Conservation (phyloP, 192 early-diverging fungal species). For the Umbelopsis vinacea region DNA sequence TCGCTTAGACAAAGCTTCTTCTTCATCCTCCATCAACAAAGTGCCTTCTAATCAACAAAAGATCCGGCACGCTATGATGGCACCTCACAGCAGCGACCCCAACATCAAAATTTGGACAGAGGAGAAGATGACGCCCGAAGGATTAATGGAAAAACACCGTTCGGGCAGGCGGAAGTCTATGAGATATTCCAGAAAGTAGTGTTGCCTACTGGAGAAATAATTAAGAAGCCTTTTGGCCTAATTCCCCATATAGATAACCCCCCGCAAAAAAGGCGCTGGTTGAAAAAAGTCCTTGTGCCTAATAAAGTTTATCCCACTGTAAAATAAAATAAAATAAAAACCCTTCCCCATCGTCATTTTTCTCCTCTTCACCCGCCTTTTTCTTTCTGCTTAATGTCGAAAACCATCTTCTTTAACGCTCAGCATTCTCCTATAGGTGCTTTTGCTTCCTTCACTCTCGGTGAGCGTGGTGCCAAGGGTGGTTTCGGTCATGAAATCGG, state of each 20-base stretch:
- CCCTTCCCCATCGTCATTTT: too few species aligned
- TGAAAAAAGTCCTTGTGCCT: neutral
- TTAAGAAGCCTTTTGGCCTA: neutral
- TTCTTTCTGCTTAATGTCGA: neutral
- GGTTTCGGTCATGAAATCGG: conserved; percentile 27
- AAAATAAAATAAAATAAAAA: too few species aligned
- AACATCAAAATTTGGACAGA: conserved; percentile 16
- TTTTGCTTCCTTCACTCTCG: conserved; percentile 29
- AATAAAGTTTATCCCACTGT: neutral
- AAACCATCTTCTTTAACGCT: conserved; percentile 30
- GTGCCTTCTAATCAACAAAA: neutral
- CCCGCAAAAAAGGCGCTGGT: neutral
- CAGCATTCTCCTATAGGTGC: conserved; percentile 34
- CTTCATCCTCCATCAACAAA: neutral
- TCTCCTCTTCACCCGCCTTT: neutral
- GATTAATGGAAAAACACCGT: conserved; percentile 3
- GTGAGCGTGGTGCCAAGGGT: conserved; percentile 21
- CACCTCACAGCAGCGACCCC: neutral
- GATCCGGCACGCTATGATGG: conserved; percentile 17
- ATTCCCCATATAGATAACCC: conserved; percentile 12
- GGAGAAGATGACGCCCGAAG: conserved; percentile 16
- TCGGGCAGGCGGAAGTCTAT: neutral
- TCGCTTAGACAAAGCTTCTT: neutral
- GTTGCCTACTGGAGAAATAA: neutral
- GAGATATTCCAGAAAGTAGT: conserved; percentile 10